These are phyloP conservation scores for Picocystis sp. DNA, from an alignment of 163 green algal genomes.

Conservation along the genomic window DNA sequence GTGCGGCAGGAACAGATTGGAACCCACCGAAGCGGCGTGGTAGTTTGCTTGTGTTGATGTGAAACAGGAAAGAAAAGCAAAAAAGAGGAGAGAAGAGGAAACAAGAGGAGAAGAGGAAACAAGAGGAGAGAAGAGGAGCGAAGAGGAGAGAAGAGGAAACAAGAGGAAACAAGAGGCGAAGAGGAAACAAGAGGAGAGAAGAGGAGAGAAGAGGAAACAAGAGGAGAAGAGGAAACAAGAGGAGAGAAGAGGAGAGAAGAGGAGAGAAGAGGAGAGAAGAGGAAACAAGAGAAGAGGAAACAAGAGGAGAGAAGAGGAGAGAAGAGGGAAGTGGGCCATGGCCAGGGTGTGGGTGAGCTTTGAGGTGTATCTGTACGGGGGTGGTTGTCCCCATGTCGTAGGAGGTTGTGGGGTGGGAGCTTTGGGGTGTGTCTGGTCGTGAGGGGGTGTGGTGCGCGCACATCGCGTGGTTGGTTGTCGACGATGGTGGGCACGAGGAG, in stretches of 20 bases:
- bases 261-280: background rate
- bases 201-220: background rate
- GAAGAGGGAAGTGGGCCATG: too few relatives aligned
- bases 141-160: slow-evolving; percentile 4
- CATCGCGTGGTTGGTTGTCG: too few relatives aligned
- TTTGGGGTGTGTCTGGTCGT: too few relatives aligned
- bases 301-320: background rate
- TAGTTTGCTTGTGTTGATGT: background rate
- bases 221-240: slow-evolving; percentile 9
- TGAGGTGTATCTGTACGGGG: too few relatives aligned
- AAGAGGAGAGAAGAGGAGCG: slow-evolving; percentile 4
- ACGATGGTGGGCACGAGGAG: too few relatives aligned
- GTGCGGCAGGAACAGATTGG: too few relatives aligned
- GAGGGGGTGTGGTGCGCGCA: too few relatives aligned
- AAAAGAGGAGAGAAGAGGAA: slow-evolving; percentile 11
- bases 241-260: slow-evolving; percentile 4
- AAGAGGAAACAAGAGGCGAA: background rate
- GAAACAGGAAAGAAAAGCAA: slow-evolving; percentile 10
- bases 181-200: background rate
- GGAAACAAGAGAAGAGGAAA: background rate
- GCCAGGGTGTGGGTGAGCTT: too few relatives aligned
- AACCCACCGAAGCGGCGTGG: too few relatives aligned
- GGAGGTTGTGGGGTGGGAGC: too few relatives aligned
- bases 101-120: slow-evolving; percentile 9
- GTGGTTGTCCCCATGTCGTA: too few relatives aligned